These are phyloP conservation scores for Rheum nobile DNA, from an alignment of 148 eudicot genomes.

Conservation along the genomic window DNA sequence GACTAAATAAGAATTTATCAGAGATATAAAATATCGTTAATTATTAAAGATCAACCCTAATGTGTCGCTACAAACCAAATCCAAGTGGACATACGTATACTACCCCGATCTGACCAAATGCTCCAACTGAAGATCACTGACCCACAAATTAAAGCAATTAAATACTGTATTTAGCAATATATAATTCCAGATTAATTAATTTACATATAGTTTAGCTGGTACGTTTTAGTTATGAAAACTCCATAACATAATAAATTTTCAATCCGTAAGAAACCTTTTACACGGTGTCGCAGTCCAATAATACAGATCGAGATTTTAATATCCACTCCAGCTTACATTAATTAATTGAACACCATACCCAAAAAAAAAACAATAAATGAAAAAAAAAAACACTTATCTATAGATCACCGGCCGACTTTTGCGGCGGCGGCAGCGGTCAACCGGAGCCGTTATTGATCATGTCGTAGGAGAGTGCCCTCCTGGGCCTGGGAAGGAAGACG, in stretches of 20 bases:
- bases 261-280: neutral
- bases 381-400: neutral
- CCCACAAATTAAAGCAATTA: neutral
- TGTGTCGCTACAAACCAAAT: neutral
- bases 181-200: neutral
- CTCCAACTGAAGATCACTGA: neutral
- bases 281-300: neutral
- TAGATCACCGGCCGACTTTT: neutral
- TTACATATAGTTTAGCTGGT: neutral
- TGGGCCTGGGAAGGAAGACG: conserved; percentile 28
- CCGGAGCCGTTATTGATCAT: neutral
- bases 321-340: neutral
- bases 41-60: neutral
- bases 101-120: neutral
- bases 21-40: neutral
- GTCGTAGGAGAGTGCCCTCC: neutral
- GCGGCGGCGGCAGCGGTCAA: neutral
- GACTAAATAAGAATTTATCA: neutral
- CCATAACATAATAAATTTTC: neutral
- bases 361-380: neutral
- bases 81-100: neutral
- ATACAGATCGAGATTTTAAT: neutral
- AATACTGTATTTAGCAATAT: too few relatives aligned
- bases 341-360: neutral
- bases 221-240: neutral